Conservation (phyloP, 164 flowering plant genomes). For the Sedum album region DNA sequence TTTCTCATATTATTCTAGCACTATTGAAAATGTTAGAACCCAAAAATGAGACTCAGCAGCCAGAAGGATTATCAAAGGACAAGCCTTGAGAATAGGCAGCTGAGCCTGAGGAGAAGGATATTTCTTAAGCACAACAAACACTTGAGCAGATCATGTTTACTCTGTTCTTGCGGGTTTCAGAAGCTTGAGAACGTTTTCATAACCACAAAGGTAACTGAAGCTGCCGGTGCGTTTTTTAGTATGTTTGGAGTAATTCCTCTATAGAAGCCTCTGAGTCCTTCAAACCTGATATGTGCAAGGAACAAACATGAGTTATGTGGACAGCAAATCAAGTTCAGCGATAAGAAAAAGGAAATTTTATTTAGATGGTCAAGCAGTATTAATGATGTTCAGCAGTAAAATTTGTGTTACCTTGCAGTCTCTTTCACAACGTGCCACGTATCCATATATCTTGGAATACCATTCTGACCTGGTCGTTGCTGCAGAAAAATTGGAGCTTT, state of each 20-base stretch:
- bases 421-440: conserved; percentile 88
- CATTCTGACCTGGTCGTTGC: conserved; percentile 77
- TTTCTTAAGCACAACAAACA: too few species aligned
- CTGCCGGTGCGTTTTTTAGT: conserved; percentile 86
- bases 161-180: conserved; percentile 34
- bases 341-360: not conserved
- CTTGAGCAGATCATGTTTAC: conserved; percentile 6
- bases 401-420: conserved; percentile 57
- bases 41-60: too few species aligned
- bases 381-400: not conserved
- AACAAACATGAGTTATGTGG: not conserved
- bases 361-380: not conserved
- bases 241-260: conserved; percentile 81
- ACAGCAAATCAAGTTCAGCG: not conserved
- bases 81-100: too few species aligned
- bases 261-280: conserved; percentile 85
- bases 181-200: conserved; percentile 73
- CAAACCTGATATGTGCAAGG: conserved; percentile 47
- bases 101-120: too few species aligned
- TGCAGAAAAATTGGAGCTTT: conserved; percentile 24
- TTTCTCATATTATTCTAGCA: too few species aligned
- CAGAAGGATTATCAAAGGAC: too few species aligned
- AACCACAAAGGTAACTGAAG: conserved; percentile 94
- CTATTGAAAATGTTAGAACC: too few species aligned
- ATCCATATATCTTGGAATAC: conserved; percentile 62